Base-by-base conservation (phyloP, 2,329 filamentous ascomycete genomes). In the Neopestalotiopsis rosae region DNA sequence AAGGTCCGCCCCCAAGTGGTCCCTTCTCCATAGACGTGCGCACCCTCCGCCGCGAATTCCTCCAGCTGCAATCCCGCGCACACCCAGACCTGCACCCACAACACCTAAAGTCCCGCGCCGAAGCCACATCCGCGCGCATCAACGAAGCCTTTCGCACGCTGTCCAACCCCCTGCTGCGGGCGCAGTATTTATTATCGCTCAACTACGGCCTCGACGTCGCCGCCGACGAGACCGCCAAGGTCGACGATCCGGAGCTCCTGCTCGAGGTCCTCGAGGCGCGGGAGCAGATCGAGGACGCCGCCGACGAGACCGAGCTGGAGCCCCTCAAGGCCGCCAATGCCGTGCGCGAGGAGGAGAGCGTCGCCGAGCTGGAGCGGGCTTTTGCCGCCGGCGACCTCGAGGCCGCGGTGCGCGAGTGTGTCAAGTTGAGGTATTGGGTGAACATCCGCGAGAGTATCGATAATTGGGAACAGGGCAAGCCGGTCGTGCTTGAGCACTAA, bases 121-220 rank as follows among this genome's bases (percentile, higher is more conserved):
- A 97, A 79, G 92, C 90, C 0, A 84, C 91, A n/a, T 96, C 92
- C 10, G 89, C 94, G 7, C 87, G 89, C 32, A 95, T 98, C 79
- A 98, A 98, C 85, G 91, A 94, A 73, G 96, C 96, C 0, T 98
- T 97, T 86, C 91, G 90, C 76, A 97, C 95, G 2, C 88, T 99
- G 0, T 84, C 88, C 64, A 89, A 91, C 74, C 95, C 96, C 17
- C 84, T 99, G 13, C 81, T 89, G 62, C 89, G 96, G 30, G 95
- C 95, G n/a, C 94, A 98, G 79, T 97, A 98, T 79, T 83, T 98
- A 5, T 87, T 98, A 0, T 81, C 82, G 4, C 82, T 91, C 69
- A 87, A 91, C 66, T 87, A 91, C 56, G 94, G 91, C 0, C 87
- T 95, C 24, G 93, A 97, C 76, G 90, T 96, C 0, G 90, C 90